Percentiles rank a stretch among this genome's conserved stretches.
Evolutionary conservation across 2,329 filamentous ascomycete species (phyloP).

Genomic region (Colletotrichum karsti): DNA sequence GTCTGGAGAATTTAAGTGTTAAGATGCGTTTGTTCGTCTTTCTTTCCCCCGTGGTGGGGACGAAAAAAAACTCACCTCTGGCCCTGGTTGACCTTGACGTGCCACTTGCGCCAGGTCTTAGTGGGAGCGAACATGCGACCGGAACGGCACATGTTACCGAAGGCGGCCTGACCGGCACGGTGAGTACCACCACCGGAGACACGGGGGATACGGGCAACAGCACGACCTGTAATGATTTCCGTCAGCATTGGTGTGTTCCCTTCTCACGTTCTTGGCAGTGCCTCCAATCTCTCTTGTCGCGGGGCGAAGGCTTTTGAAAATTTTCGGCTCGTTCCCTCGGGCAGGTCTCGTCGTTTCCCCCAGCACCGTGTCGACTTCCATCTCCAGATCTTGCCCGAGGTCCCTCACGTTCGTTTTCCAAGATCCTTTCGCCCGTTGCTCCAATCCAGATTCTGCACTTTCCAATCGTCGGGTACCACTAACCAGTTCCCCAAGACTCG

Average conservation of each 20-base stretch:
- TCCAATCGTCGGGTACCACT: conserved; percentile 49
- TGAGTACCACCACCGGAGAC: conserved; percentile 99
- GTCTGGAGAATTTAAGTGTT: conserved; percentile 58
- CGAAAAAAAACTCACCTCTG: conserved; percentile 77
- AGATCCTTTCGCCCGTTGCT: background rate
- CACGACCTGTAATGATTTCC: conserved; percentile 74
- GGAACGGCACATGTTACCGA: conserved; percentile 99
- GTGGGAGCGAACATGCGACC: conserved; percentile 99
- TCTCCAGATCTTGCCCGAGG: conserved; percentile 14
- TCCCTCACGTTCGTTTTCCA: conserved; percentile 1
- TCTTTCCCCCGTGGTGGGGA: background rate
- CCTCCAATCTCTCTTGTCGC: background rate
- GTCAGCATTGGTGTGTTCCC: conserved; percentile 20
- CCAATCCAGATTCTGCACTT: background rate
- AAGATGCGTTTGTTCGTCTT: background rate
- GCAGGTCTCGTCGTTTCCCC: background rate
- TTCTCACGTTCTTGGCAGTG: background rate
- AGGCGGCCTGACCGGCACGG: conserved; percentile 99
- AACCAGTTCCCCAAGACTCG: conserved; percentile 99
- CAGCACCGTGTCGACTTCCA: background rate
- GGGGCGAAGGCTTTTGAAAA: background rate
- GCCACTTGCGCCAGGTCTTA: conserved; percentile 99
- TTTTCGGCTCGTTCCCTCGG: conserved; percentile 3
- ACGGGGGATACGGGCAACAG: conserved; percentile 99
- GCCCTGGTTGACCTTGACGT: conserved; percentile 99